Base-by-base conservation (phyloP, 2,329 filamentous ascomycete species). In the Aspergillus aculeatus region DNA sequence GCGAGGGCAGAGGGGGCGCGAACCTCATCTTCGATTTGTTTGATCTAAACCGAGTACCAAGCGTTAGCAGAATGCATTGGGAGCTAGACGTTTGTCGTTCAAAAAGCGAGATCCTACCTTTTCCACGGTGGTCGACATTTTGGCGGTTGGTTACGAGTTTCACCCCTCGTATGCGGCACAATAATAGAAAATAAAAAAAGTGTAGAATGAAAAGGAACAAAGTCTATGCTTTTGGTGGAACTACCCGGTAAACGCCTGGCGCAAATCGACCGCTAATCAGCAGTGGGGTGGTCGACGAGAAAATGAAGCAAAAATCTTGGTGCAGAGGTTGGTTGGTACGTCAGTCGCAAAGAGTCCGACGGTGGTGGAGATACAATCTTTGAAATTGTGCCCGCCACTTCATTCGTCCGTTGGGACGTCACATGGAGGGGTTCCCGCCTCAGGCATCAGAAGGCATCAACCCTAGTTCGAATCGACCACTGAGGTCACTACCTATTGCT, bases 51-150 rank as follows among this genome's bases (percentile, higher is more conserved):
- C 64, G 64, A 68, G 69, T 57, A 51, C 16, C 14, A 23, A 23
- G 24, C 63, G 53, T 60, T 56, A 81, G 79, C 73, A 62, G 9
- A 41, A 35, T 38, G 48, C 38, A 44, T 56, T 47, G 29, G 38
- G 16, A 35, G 10, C 12, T 16, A 12, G 14, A 12, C 12, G 14
- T 5, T 12, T 10, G 12, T 4, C 14, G 32, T 35, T 4, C 11
- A 35, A 5, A 2, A 16, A 10, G 5, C 14, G 14, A 16, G 32
- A 41, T 71, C 84, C 68, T 75, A 91, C 92, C 89, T 98, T 98
- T 72, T 98, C 94, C 76, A 97, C 92, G 47, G 94, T 98, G 62
- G 94, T 98, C 84, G 94, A 84, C 95, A 98, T 98, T 72, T 78
- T 90, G 82, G 75, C 75, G 70, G 64, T 58, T 61, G 55, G 49